Evolutionary conservation across 306 rosid genomes (phyloP).

Genomic region (Echinosophora koreensis): DNA sequence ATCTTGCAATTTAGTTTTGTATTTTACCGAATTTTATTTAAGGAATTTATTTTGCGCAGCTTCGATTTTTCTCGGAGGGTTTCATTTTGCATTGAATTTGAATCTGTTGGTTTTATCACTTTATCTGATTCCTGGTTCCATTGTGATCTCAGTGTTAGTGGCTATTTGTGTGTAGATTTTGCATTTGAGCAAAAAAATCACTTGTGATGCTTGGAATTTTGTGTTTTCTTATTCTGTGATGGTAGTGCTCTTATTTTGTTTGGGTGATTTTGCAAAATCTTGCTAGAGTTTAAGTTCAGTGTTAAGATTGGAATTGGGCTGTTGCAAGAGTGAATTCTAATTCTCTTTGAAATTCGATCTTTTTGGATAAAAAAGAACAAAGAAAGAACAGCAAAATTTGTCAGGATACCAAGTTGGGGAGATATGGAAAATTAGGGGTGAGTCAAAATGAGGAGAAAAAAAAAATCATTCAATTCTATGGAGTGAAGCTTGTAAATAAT

Average conservation of each 20-base stretch:
- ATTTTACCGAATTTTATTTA: not conserved
- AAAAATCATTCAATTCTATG: not conserved
- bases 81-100: conserved; percentile 40
- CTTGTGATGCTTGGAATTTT: not conserved
- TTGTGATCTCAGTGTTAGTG: conserved; percentile 40
- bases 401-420: not conserved
- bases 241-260: conserved; percentile 4
- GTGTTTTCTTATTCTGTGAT: not conserved
- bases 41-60: not conserved
- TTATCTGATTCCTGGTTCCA: conserved; percentile 20
- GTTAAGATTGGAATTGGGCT: conserved; percentile 31
- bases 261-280: conserved; percentile 31
- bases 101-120: conserved; percentile 27
- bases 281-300: conserved; percentile 4
- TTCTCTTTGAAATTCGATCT: conserved; percentile 8
- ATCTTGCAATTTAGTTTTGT: conserved; percentile 56
- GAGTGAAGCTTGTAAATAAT: conserved; percentile 5
- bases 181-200: conserved; percentile 10
- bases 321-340: not conserved
- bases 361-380: not conserved
- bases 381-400: not conserved
- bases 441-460: not conserved
- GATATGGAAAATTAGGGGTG: conserved; percentile 28
- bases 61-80: conserved; percentile 8
- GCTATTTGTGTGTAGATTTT: not conserved